Conservation (phyloP, 306 rosid genomes). For the Vachellia pachyceras region DNA sequence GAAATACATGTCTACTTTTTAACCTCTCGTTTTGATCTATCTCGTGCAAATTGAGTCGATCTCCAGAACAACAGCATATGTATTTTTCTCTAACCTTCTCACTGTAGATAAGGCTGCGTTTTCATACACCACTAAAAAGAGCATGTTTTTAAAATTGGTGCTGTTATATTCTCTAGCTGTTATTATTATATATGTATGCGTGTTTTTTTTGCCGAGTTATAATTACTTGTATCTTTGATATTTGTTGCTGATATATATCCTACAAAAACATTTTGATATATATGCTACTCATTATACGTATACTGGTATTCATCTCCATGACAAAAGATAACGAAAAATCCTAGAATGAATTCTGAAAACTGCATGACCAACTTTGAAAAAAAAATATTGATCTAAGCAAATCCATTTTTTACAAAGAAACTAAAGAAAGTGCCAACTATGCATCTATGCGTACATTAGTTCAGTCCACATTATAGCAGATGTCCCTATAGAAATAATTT, state of each 20-base stretch:
- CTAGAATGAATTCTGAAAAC: not conserved
- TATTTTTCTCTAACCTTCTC: not conserved
- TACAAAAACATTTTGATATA: not conserved
- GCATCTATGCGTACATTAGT: not conserved
- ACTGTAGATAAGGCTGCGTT: not conserved
- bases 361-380: not conserved
- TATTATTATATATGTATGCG: not conserved
- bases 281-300: not conserved
- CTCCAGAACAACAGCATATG: not conserved
- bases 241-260: not conserved
- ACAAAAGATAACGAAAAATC: not conserved
- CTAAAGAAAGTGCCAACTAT: not conserved
- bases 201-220: not conserved
- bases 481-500: not conserved
- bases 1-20: not conserved
- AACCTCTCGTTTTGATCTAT: not conserved
- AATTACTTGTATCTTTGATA: not conserved
- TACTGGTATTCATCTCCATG: not conserved
- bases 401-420: not conserved
- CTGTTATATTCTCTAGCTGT: not conserved
- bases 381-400: not conserved
- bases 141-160: not conserved
- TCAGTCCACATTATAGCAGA: not conserved
- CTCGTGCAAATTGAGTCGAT: conserved; percentile 13
- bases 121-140: not conserved